phyloP scores from a whole-genome alignment of 306 rosid species.

The Oemleria cerasiformis region DNA sequence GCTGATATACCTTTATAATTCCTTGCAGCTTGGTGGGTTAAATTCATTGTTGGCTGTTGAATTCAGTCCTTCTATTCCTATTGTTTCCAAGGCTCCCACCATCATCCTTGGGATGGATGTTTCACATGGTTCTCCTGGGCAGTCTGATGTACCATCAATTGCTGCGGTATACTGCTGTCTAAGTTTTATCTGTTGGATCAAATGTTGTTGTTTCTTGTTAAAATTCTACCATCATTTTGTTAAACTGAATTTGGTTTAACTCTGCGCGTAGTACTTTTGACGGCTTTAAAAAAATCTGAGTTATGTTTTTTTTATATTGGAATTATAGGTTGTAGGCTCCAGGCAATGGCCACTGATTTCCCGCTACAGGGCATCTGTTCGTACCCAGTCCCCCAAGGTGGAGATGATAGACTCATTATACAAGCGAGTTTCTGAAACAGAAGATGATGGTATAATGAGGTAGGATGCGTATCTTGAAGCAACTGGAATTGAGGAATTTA shows the following conservation, averaged over 20 bases:
- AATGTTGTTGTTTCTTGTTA: neutral
- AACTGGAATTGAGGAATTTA: neutral
- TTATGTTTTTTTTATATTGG: too few relatives aligned
- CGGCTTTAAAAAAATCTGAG: too few relatives aligned
- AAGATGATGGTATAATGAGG: slow-evolving; percentile 92
- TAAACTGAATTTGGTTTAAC: neutral
- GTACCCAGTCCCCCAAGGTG: slow-evolving; percentile 78
- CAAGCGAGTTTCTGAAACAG: slow-evolving; percentile 55
- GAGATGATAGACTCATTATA: slow-evolving; percentile 88
- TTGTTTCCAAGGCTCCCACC: slow-evolving; percentile 75
- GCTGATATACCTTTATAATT: neutral
- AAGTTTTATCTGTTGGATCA: neutral
- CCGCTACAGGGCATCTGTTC: slow-evolving; percentile 76
- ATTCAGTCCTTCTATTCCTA: slow-evolving; percentile 58
- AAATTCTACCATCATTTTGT: neutral
- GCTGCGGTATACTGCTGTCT: slow-evolving; percentile 61
- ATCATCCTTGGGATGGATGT: slow-evolving; percentile 94
- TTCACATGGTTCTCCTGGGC: slow-evolving; percentile 95
- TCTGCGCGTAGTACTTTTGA: neutral
- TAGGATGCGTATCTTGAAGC: slow-evolving; percentile 12
- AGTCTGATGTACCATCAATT: slow-evolving; percentile 79
- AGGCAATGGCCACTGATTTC: slow-evolving; percentile 90
- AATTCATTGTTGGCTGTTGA: slow-evolving; percentile 74
- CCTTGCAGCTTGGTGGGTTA: slow-evolving; percentile 83
- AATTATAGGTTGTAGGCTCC: slow-evolving; percentile 79